A percentile compares a stretch with the other conserved stretches of the same genome.
These are phyloP conservation scores for Pyrenula massariospora DNA, from an alignment of 495 filamentous ascomycete genomes.

Conservation along the genomic window DNA sequence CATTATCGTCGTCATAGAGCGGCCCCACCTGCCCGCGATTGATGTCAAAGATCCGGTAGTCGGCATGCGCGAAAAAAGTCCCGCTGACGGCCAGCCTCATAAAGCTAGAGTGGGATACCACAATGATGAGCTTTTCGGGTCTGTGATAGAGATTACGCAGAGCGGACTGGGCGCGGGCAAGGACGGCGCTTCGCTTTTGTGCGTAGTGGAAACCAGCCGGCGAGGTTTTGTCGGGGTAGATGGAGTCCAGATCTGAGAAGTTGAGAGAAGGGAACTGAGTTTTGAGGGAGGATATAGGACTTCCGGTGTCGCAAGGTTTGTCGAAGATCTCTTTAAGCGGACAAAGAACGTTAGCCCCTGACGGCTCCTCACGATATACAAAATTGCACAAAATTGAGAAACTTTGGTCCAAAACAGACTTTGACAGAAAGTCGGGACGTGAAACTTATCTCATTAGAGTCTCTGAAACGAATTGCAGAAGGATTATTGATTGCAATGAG, in stretches of 20 bases:
- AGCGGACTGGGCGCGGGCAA: neutral
- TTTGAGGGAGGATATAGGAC: neutral
- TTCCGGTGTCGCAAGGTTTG: neutral
- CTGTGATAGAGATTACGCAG: neutral
- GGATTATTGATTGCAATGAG: neutral
- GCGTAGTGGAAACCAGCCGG: neutral
- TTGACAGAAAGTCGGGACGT: neutral
- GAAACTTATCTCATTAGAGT: neutral
- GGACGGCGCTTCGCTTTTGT: neutral
- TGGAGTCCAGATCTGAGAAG: neutral
- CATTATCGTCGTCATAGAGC: neutral
- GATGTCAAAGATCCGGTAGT: neutral
- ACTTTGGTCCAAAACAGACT: neutral
- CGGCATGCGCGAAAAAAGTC: neutral
- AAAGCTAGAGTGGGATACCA: neutral
- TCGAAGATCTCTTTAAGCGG: neutral
- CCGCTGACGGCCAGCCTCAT: neutral
- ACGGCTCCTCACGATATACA: neutral
- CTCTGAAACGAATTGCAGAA: neutral
- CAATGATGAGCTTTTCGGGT: neutral
- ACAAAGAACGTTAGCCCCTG: neutral
- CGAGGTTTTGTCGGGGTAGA: neutral
- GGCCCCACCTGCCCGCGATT: neutral
- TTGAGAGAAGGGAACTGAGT: neutral
- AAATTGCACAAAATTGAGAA: neutral